Evolutionary conservation across 106 monocot genomes (phyloP), one percentile per base, ranked within the genome.

Genomic region (Allium sativum): DNA sequence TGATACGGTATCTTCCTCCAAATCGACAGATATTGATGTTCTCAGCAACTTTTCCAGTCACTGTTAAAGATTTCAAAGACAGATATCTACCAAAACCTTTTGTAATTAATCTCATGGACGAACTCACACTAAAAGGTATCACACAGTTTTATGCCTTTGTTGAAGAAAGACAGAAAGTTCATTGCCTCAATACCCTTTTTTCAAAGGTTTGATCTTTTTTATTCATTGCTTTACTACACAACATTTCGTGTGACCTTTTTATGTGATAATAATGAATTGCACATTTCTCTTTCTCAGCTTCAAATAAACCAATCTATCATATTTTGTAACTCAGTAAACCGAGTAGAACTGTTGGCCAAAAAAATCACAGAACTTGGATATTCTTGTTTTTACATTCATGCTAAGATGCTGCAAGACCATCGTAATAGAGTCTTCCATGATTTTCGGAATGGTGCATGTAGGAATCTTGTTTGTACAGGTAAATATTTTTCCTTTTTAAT

Each of bases 381-480:
- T 67, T 96, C 95, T 20, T 96, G 95, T 70, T 96, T 96, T 70
- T 96, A 90, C 68, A 96, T 96, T 52, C 64, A 65, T 65, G 64
- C 64, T 9, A 65, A 65, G 64, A 93, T 93, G 93, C 61, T 93
- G 55, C 93, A 93, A 73, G 95, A 95, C 45, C 95, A 95, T 64
- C 76, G 95, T 7, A 95, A 95, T 62, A 56, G 95, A n/a, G 95
- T 95, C 9, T 95, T 95, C 69, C 95, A 95, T 84, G 90, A 95
- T 70, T 96, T 96, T 69, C 87, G 95, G 2, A 96, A 96, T 67
- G 95, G 95, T 72, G 90, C 90, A 64, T 96, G 95, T 60, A 81
- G 95, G 42, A 96, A 96, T 76, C 84, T 96, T 76, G 95, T 96
- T 52, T 96, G 95, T 62, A 90, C 95, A 70, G 95, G 95, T 96